A percentile compares a stretch with the other conserved stretches of the same genome.
These are phyloP conservation scores for Ascochyta rabiei DNA, from an alignment of 2,329 filamentous ascomycete species.

Conservation along the genomic window DNA sequence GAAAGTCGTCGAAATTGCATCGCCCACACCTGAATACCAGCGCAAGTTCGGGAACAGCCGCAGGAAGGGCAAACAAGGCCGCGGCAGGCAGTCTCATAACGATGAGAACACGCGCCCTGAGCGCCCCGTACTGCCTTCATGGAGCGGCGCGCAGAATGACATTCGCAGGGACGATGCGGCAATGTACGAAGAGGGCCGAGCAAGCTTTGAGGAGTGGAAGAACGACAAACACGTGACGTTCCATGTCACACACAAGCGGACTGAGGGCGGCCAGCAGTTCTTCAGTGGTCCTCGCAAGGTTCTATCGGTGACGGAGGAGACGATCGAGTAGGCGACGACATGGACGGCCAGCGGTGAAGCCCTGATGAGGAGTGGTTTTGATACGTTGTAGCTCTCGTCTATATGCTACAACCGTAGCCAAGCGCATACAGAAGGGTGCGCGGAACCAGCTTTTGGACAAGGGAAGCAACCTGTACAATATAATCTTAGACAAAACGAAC, in stretches of 20 bases:
- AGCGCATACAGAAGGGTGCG: not conserved
- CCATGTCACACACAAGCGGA: conserved; percentile 13
- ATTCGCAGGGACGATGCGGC: conserved; percentile 12
- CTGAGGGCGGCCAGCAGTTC: not conserved
- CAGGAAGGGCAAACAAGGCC: not conserved
- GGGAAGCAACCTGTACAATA: conserved; percentile 5
- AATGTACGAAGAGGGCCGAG: not conserved
- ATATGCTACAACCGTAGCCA: not conserved
- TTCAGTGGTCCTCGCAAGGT: conserved; percentile 10
- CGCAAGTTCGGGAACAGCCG: not conserved
- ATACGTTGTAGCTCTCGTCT: not conserved
- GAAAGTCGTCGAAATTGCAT: not conserved
- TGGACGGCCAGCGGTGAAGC: not conserved
- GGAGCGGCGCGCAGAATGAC: conserved; percentile 9
- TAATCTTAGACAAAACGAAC: conserved; percentile 11
- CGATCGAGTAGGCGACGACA: not conserved
- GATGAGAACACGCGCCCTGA: not conserved
- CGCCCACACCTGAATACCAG: not conserved
- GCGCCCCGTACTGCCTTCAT: conserved; percentile 3
- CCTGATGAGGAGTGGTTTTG: not conserved
- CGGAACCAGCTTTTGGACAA: not conserved
- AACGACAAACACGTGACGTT: conserved; percentile 6
- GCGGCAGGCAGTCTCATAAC: not conserved
- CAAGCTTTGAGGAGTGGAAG: not conserved
- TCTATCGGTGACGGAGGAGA: conserved; percentile 6